Base-by-base conservation (phyloP, 2,329 filamentous ascomycete genomes). In the Aspergillus novoparasiticus region DNA sequence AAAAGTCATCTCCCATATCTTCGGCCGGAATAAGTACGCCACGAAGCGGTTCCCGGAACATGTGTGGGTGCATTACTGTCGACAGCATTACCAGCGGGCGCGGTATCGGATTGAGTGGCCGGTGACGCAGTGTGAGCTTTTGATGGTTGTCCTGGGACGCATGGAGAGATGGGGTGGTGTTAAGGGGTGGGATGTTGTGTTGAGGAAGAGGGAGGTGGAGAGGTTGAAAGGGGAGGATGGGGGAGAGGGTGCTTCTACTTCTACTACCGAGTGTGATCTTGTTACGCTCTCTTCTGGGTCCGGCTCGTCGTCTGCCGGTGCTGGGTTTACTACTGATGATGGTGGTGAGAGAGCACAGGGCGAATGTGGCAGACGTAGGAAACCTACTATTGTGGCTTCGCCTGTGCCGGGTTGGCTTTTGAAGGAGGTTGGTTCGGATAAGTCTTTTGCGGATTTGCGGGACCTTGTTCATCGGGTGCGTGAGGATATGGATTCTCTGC, bases 1-100 rank as follows among this genome's bases (percentile, higher is more conserved):
- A 28, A 94, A 94, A 78, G 88, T 90, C 6, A 90, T 94, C 63
- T 93, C 90, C 0, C 91, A 95, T 72, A 86, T 94, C 60, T 94
- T 94, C 69, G 92, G 92, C 26, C 87, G 92, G 43, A 95, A 95
- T 82, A 95, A 95, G 78, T 83, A 86, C 9, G 90, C 88, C 71
- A 95, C 92, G 0, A 85, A 89, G 39, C 82, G 84, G 51, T 91
- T 95, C 56, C 90, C 90, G 0, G 79, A 85, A 6, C 78, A 86
- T 26, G 85, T 92, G 2, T 94, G 91, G 91, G 87, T 92, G 0
- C 87, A 90, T 71, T 90, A 87, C 73, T 95, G 92, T 75, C 87
- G 92, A 41, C 94, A 94, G 73, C 90, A 94, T 72, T 95, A 95
- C 74, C 92, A 95, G 77, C 87, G 91, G 8, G 85, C 84, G 50